phyloP scores from a whole-genome alignment of 192 early-diverging fungal genomes.

The Phycomyces blakesleeanus region DNA sequence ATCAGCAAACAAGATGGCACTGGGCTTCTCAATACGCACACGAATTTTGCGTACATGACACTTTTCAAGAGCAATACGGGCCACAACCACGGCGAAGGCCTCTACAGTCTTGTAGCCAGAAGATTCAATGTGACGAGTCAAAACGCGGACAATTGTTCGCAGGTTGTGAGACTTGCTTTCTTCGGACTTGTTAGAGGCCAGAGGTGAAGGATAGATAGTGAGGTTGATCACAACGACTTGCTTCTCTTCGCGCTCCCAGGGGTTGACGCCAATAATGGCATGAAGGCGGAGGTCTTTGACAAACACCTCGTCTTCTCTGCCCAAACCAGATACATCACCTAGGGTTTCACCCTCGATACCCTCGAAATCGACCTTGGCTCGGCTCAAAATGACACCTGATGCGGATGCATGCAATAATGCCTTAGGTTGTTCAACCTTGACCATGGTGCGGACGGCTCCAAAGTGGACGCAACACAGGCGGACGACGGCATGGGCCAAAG shows the following conservation, averaged over 20 bases:
- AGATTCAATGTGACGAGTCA: slow-evolving; percentile 76
- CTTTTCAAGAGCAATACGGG: slow-evolving; percentile 68
- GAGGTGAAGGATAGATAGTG: slow-evolving; percentile 55
- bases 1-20: slow-evolving; percentile 87
- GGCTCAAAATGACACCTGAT: slow-evolving; percentile 85
- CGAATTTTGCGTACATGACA: slow-evolving; percentile 88
- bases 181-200: slow-evolving; percentile 43
- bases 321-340: slow-evolving; percentile 37
- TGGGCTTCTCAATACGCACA: slow-evolving; percentile 91
- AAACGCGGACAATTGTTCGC: slow-evolving; percentile 81
- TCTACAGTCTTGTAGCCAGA: slow-evolving; percentile 94
- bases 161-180: slow-evolving; percentile 78
- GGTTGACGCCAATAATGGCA: slow-evolving; percentile 92
- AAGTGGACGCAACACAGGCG: slow-evolving; percentile 58
- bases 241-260: slow-evolving; percentile 94
- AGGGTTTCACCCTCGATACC: slow-evolving; percentile 28
- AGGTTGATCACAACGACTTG: slow-evolving; percentile 83
- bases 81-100: slow-evolving; percentile 81
- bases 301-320: slow-evolving; percentile 73
- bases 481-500: slow-evolving; percentile 66
- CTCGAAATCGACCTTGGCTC: slow-evolving; percentile 56
- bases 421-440: slow-evolving; percentile 77
- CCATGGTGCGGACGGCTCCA: slow-evolving; percentile 60
- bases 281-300: slow-evolving; percentile 76
- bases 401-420: slow-evolving; percentile 89